Percentiles rank a stretch among this genome's conserved stretches.
phyloP scores from a whole-genome alignment of 2,329 filamentous ascomycete genomes.

The Cercospora zeina region DNA sequence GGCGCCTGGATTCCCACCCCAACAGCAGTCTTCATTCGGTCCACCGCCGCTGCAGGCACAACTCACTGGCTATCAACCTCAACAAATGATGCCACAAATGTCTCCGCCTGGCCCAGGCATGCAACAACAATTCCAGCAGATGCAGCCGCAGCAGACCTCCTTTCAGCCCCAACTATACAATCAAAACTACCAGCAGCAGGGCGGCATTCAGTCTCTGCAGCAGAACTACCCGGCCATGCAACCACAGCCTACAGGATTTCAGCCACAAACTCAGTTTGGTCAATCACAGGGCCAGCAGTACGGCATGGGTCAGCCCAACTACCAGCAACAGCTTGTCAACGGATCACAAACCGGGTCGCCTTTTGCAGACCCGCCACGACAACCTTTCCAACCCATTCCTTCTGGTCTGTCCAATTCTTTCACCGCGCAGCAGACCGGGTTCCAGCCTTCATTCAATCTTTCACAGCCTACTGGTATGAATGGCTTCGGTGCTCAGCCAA shows the following conservation, averaged over 20 bases:
- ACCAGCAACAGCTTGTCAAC: constrained; percentile 56
- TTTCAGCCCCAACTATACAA: constrained; percentile 44
- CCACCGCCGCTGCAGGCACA: constrained; percentile 78
- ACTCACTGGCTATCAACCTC: constrained; percentile 69
- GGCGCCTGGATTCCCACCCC: constrained; percentile 66
- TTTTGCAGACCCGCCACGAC: constrained; percentile 57
- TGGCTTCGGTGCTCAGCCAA: constrained; percentile 49
- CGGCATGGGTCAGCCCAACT: constrained; percentile 36
- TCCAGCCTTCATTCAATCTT: constrained; percentile 48
- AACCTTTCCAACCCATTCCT: constrained; percentile 42
- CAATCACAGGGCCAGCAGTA: constrained; percentile 24
- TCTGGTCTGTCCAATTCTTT: constrained; percentile 42
- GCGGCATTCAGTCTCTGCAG: constrained; percentile 37
- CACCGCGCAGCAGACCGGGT: constrained; percentile 54
- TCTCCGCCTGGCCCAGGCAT: constrained; percentile 55
- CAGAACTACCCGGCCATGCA: constrained; percentile 38
- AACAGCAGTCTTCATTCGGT: constrained; percentile 66
- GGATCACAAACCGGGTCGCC: constrained; percentile 51
- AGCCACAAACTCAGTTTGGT: constrained; percentile 27
- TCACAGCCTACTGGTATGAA: constrained; percentile 44
- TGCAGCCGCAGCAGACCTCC: constrained; percentile 43
- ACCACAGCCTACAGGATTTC: constrained; percentile 61
- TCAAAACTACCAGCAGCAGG: constrained; percentile 43
- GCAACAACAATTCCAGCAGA: constrained; percentile 43
- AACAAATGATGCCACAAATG: constrained; percentile 26